These are phyloP conservation scores for Talaromyces pinophilus DNA, from an alignment of 2,329 filamentous ascomycete genomes.

Conservation along the genomic window DNA sequence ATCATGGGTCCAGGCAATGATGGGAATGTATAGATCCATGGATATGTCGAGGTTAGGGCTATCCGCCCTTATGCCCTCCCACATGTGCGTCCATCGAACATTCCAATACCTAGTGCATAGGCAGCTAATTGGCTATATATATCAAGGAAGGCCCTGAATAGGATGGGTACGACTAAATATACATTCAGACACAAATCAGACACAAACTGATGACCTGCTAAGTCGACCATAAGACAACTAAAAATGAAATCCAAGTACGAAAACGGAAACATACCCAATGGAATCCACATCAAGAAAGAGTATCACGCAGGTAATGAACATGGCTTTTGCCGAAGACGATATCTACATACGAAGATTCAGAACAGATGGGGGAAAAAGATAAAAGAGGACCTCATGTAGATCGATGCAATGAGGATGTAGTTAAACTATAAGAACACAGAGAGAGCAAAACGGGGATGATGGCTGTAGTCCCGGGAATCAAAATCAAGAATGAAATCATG, in stretches of 20 bases:
- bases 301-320: background rate
- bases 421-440: background rate
- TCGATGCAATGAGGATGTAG: background rate
- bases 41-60: background rate
- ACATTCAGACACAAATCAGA: too few species aligned
- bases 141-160: too few species aligned
- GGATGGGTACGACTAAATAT: too few species aligned
- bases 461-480: conserved; percentile 4
- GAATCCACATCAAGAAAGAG: background rate
- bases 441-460: background rate
- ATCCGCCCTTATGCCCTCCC: background rate
- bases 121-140: too few species aligned
- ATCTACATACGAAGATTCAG: background rate
- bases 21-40: background rate
- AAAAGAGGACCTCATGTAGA: background rate
- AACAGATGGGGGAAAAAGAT: background rate
- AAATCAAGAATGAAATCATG: background rate
- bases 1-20: background rate
- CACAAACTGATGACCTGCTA: too few species aligned
- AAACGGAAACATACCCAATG: too few species aligned
- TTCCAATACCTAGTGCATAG: too few species aligned
- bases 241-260: too few species aligned
- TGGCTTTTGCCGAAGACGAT: background rate
- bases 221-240: too few species aligned
- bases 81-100: too few species aligned